Evolutionary conservation across 2,329 filamentous ascomycete genomes (phyloP).

Genomic region (Trichophyton benhamiae): DNA sequence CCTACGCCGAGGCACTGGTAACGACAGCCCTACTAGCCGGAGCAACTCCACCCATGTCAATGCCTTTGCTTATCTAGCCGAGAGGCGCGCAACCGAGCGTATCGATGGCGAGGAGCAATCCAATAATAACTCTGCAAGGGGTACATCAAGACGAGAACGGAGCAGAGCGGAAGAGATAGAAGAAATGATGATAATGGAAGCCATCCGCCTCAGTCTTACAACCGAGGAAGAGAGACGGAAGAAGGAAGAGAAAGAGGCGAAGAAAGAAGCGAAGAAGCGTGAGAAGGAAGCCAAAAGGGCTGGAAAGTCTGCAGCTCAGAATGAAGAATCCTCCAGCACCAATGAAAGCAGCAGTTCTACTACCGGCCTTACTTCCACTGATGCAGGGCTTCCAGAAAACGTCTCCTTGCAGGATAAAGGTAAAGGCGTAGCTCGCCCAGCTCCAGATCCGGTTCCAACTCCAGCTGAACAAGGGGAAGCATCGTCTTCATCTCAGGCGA

Average conservation of each 20-base stretch:
- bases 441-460: constrained; percentile 8
- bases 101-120: constrained; percentile 16
- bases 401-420: constrained; percentile 44
- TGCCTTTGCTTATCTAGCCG: constrained; percentile 37
- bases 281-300: constrained; percentile 75
- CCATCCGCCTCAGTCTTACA: constrained; percentile 78
- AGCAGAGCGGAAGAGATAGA: constrained; percentile 75
- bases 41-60: constrained; percentile 31
- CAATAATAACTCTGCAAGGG: constrained; percentile 32
- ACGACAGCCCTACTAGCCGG: constrained; percentile 24
- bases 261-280: constrained; percentile 71
- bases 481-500: not conserved
- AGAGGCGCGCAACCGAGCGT: constrained; percentile 29
- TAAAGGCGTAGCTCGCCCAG: constrained; percentile 53
- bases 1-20: constrained; percentile 31
- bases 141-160: constrained; percentile 41
- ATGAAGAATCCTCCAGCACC: constrained; percentile 38
- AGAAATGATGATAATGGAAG: constrained; percentile 98
- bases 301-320: constrained; percentile 57
- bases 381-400: constrained; percentile 28
- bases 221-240: constrained; percentile 85
- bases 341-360: constrained; percentile 51
- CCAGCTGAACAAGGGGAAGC: not conserved
- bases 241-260: constrained; percentile 67
- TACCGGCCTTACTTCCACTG: constrained; percentile 35